Conservation (phyloP, 225 moss, liverwort and hornwort species). For the Straminergon stramineum region DNA sequence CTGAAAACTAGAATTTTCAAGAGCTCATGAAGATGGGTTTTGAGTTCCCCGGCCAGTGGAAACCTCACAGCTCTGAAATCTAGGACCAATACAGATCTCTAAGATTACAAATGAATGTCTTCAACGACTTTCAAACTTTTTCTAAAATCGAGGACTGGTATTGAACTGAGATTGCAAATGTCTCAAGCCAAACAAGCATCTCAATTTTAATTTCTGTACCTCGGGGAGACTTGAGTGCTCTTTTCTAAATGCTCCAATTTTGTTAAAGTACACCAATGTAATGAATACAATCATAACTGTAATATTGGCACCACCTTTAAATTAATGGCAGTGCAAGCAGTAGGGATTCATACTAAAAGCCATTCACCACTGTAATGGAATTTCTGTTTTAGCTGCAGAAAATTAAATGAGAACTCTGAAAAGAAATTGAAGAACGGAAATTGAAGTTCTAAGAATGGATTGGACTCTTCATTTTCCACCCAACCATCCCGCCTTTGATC, state of each 20-base stretch:
- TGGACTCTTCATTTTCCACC: not conserved
- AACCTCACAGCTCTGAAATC: not conserved
- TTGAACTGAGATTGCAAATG: not conserved
- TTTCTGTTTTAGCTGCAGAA: not conserved
- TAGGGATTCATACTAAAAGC: not conserved
- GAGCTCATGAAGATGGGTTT: not conserved
- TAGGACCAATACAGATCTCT: not conserved
- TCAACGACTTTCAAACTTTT: not conserved
- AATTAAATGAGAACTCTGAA: not conserved
- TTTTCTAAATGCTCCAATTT: not conserved
- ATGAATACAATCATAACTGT: not conserved
- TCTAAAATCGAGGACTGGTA: not conserved
- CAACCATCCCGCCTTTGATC: not conserved
- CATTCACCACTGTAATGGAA: not conserved
- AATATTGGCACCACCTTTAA: not conserved
- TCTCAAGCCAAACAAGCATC: not conserved
- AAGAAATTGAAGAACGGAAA: not conserved
- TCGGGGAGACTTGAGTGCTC: not conserved
- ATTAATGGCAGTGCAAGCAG: too few relatives aligned
- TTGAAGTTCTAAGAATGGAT: not conserved
- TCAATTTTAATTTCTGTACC: not conserved
- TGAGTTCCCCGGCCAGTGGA: not conserved
- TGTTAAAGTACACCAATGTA: not conserved
- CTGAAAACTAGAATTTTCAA: not conserved
- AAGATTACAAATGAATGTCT: not conserved